These are phyloP conservation scores for Spergularia bocconei DNA, from an alignment of 148 eudicot species.

Conservation along the genomic window DNA sequence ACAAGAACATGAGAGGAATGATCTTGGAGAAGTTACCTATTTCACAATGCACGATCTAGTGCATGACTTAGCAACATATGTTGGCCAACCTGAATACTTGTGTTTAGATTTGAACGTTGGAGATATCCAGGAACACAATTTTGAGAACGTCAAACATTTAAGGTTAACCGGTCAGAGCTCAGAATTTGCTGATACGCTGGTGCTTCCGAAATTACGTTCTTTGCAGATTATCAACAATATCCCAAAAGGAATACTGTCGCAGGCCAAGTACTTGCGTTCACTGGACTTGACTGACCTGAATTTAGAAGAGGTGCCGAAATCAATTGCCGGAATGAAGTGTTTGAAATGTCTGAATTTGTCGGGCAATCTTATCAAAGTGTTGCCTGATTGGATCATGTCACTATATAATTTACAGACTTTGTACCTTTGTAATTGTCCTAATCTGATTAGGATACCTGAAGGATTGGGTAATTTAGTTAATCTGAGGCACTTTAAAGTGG, in stretches of 20 bases:
- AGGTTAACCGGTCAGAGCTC: too few relatives aligned
- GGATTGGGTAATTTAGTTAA: background rate
- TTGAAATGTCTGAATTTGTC: background rate
- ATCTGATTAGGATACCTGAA: background rate
- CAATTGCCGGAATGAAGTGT: conserved; percentile 1
- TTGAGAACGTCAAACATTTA: too few relatives aligned
- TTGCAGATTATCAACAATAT: background rate
- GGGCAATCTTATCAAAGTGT: background rate
- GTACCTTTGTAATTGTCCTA: background rate
- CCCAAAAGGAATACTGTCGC: background rate
- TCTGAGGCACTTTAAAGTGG: too few relatives aligned
- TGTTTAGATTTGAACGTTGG: background rate
- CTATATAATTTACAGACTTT: background rate
- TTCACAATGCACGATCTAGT: background rate
- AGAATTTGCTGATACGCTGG: too few relatives aligned
- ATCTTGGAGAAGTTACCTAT: background rate
- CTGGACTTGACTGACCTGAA: background rate
- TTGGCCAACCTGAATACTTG: background rate
- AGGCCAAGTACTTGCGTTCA: background rate
- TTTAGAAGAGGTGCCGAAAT: background rate
- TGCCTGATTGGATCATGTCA: background rate
- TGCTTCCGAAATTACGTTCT: background rate
- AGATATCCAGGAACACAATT: too few relatives aligned
- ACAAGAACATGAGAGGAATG: background rate
- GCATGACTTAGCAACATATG: conserved; percentile 11